phyloP scores from a whole-genome alignment of 768 basidiomycete species.

The Phylloporus sp. region DNA sequence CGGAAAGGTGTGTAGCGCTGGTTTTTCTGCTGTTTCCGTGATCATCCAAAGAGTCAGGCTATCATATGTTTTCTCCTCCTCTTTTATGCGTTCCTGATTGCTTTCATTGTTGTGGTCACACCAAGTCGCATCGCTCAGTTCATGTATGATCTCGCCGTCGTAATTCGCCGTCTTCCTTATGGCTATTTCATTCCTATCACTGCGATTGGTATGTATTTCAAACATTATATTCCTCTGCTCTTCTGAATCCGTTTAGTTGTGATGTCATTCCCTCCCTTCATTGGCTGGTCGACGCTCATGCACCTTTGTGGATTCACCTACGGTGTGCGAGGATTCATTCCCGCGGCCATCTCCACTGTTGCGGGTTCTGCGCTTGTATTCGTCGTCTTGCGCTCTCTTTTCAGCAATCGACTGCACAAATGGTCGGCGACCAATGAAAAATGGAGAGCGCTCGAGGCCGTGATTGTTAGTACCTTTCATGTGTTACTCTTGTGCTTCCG shows the following conservation, averaged over 20 bases:
- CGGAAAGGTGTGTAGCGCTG: slow-evolving; percentile 46
- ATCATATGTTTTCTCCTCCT: slow-evolving; percentile 54
- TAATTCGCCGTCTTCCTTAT: slow-evolving; percentile 52
- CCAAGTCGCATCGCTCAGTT: slow-evolving; percentile 67
- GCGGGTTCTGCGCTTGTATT: slow-evolving; percentile 64
- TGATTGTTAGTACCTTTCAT: slow-evolving; percentile 49
- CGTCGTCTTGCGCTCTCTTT: slow-evolving; percentile 53
- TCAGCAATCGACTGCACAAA: slow-evolving; percentile 48
- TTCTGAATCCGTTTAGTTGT: slow-evolving; percentile 19
- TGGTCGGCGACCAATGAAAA: slow-evolving; percentile 64
- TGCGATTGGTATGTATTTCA: slow-evolving; percentile 52
- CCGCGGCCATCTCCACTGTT: slow-evolving; percentile 59
- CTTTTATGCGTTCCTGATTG: slow-evolving; percentile 49
- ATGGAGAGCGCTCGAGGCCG: slow-evolving; percentile 75
- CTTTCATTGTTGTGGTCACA: slow-evolving; percentile 48
- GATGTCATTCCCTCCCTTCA: slow-evolving; percentile 32
- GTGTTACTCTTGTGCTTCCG: background rate
- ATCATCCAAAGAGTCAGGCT: slow-evolving; percentile 30
- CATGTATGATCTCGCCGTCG: slow-evolving; percentile 64
- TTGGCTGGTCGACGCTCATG: slow-evolving; percentile 32
- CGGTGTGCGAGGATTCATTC: slow-evolving; percentile 70
- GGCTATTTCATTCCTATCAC: slow-evolving; percentile 59
- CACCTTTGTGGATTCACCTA: slow-evolving; percentile 82
- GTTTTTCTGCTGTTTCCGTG: slow-evolving; percentile 4
- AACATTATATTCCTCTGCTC: slow-evolving; percentile 52